Conservation (phyloP, 2,329 filamentous ascomycete genomes). For the Xylariomycetidae sp. region DNA sequence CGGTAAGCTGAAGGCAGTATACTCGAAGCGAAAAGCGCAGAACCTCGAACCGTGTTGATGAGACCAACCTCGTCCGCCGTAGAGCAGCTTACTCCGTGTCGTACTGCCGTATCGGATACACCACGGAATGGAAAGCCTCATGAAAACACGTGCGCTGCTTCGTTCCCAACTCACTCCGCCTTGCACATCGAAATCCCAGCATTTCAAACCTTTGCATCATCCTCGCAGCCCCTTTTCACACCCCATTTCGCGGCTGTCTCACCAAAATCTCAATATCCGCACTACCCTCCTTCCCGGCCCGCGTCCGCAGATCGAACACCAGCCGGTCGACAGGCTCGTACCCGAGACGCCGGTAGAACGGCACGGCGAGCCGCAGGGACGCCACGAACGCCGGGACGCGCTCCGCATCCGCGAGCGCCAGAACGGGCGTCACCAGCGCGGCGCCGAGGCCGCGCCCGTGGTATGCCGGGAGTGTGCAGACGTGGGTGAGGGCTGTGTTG, state of each 20-base stretch:
- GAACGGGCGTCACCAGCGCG: constrained; percentile 14
- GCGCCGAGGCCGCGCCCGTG: constrained; percentile 20
- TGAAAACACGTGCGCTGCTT: too few relatives aligned
- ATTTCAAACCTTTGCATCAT: background rate
- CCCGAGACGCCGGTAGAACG: constrained; percentile 18
- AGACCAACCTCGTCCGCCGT: too few relatives aligned
- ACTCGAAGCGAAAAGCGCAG: too few relatives aligned
- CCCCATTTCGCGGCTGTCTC: constrained; percentile 6
- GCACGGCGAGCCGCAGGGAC: constrained; percentile 13
- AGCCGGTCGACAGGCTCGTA: constrained; percentile 15
- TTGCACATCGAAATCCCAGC: too few relatives aligned
- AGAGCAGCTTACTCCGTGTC: too few relatives aligned
- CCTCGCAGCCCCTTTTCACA: background rate
- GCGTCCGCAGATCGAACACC: constrained; percentile 9
- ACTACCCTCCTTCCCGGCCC: constrained; percentile 5
- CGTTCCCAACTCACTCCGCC: too few relatives aligned
- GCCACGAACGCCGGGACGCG: constrained; percentile 16
- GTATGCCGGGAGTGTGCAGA: constrained; percentile 19
- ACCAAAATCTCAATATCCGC: constrained; percentile 16
- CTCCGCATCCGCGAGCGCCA: constrained; percentile 19
- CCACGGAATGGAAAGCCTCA: too few relatives aligned
- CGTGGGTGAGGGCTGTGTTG: constrained; percentile 13
- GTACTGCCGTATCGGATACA: too few relatives aligned
- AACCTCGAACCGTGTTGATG: too few relatives aligned
- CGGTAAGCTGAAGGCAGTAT: too few relatives aligned